Conservation (phyloP, 1,284 basidiomycete genomes). For the Tylopilus sp. region DNA sequence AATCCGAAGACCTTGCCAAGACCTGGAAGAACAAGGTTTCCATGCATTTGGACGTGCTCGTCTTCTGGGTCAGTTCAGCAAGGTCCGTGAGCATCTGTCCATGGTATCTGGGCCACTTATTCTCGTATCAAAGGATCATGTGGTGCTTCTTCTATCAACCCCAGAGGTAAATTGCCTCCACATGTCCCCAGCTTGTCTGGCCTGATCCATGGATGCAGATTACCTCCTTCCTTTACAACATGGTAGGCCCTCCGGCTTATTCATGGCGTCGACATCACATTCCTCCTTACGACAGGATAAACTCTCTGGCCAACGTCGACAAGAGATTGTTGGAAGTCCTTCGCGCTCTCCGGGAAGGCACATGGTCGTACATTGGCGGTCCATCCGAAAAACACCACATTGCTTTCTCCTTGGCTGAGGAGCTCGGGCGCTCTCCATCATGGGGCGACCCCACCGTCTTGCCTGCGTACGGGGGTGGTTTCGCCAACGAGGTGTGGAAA, state of each 20-base stretch:
- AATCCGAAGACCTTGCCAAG: conserved; percentile 9
- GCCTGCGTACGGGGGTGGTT: conserved; percentile 55
- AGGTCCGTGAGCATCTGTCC: conserved; percentile 43
- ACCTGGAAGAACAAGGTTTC: conserved; percentile 22
- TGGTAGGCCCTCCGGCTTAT: conserved; percentile 38
- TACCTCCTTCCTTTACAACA: conserved; percentile 67
- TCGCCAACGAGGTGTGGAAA: conserved; percentile 51
- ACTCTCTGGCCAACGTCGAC: conserved; percentile 63
- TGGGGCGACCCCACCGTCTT: conserved; percentile 60
- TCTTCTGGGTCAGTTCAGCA: conserved; percentile 71
- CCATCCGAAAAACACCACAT: conserved; percentile 36
- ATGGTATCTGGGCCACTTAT: conserved; percentile 1
- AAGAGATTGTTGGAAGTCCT: conserved; percentile 50
- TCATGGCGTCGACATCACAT: background rate
- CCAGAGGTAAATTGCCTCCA: conserved; percentile 44
- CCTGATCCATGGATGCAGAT: conserved; percentile 36
- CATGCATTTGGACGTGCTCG: conserved; percentile 55
- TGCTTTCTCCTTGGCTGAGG: conserved; percentile 43
- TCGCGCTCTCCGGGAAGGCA: conserved; percentile 46
- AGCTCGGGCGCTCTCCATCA: conserved; percentile 52
- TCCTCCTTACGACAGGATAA: conserved; percentile 46
- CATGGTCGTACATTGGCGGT: conserved; percentile 54
- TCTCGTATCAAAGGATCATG: conserved; percentile 56
- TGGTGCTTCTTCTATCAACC: conserved; percentile 80
- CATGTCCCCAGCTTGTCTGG: conserved; percentile 1